Percentiles rank a stretch among this genome's conserved stretches.
Evolutionary conservation across 1,284 basidiomycete species (phyloP).

Genomic region (Ceratobasidium sp.): DNA sequence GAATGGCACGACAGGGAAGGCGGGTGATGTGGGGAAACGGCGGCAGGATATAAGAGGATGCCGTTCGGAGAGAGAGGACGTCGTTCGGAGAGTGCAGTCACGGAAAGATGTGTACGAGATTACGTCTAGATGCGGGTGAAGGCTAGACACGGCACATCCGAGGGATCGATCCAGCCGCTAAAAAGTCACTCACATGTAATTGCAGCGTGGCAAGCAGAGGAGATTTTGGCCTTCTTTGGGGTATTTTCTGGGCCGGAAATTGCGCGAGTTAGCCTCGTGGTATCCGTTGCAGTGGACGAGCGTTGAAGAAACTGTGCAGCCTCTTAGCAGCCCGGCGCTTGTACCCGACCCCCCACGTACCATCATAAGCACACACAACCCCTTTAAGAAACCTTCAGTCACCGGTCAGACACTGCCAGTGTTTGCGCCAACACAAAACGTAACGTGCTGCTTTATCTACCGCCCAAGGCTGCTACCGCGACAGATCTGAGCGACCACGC

Average conservation of each 20-base stretch:
- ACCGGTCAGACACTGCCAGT: not conserved
- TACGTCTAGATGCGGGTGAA: constrained; percentile 15
- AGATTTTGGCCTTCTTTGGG: constrained; percentile 4
- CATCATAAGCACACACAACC: constrained; percentile 22
- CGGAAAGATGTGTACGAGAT: constrained; percentile 25
- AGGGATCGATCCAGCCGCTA: constrained; percentile 22
- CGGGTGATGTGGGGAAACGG: constrained; percentile 4
- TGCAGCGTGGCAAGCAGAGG: constrained; percentile 10
- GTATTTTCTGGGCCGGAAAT: no score
- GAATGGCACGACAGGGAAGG: not conserved
- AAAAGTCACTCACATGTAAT: constrained; percentile 23
- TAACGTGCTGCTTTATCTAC: not conserved
- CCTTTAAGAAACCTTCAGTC: constrained; percentile 1
- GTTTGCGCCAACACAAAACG: not conserved
- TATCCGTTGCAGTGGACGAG: not conserved
- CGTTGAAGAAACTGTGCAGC: constrained; percentile 15
- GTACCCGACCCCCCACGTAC: constrained; percentile 2
- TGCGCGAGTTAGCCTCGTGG: no score
- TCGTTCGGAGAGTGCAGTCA: not conserved
- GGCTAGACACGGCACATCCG: not conserved
- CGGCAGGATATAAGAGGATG: not conserved
- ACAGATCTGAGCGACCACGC: constrained; percentile 6
- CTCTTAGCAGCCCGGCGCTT: constrained; percentile 21
- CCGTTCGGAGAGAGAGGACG: no score
- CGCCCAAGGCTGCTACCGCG: constrained; percentile 4